These are phyloP conservation scores for Chaetoceros muelleri DNA, from an alignment of 108 stramenopile species.

Conservation along the genomic window DNA sequence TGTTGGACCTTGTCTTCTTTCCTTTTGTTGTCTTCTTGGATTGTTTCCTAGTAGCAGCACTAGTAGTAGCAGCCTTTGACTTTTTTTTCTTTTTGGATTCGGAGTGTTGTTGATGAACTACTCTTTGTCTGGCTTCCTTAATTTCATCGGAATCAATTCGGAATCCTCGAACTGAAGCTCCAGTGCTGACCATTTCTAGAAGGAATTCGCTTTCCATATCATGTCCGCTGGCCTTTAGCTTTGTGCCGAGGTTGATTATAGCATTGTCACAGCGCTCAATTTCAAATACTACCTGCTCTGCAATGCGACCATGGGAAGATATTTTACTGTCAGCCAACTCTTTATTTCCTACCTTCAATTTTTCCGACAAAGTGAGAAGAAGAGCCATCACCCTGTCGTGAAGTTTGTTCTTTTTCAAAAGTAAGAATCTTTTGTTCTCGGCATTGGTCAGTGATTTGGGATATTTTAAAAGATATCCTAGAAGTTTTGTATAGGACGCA, in stretches of 20 bases:
- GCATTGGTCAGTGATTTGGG: constrained; percentile 11
- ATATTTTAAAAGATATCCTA: constrained; percentile 13
- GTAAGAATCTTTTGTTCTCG: constrained; percentile 15
- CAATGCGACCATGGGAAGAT: constrained; percentile 21
- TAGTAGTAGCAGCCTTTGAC: too few species aligned
- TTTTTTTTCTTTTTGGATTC: neutral
- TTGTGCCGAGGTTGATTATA: constrained; percentile 18
- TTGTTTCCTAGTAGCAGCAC: too few species aligned
- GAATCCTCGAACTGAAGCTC: neutral
- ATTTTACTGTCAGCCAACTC: constrained; percentile 29
- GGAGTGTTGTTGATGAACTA: neutral
- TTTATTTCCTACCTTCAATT: constrained; percentile 20
- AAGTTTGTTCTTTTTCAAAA: constrained; percentile 14
- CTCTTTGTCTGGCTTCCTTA: neutral
- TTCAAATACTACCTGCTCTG: constrained; percentile 28
- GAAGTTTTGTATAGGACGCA: constrained; percentile 15
- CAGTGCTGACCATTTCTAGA: constrained; percentile 17
- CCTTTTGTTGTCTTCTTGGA: too few species aligned
- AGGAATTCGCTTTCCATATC: constrained; percentile 23
- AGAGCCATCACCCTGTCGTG: constrained; percentile 16
- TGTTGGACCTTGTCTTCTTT: too few species aligned
- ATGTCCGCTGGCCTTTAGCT: constrained; percentile 18
- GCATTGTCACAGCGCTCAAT: constrained; percentile 32
- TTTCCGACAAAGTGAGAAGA: constrained; percentile 18
- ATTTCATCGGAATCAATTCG: neutral